Evolutionary conservation across 495 filamentous ascomycete genomes (phyloP), one percentile per base, ranked within the genome.

Genomic region (Opeltia flavorubescens): DNA sequence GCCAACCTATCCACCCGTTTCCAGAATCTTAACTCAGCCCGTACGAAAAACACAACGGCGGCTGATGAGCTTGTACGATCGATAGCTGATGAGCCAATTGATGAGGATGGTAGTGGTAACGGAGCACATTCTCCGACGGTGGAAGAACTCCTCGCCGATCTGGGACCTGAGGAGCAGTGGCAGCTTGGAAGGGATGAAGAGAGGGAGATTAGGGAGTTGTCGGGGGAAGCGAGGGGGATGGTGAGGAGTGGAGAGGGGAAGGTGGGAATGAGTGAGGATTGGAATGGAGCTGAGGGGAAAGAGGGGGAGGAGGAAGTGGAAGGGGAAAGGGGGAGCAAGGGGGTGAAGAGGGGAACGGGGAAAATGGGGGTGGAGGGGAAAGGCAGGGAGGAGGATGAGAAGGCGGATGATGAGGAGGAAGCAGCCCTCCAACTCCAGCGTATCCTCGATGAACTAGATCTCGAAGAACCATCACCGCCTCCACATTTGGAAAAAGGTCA

Each of bases 101-200:
- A 12, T 13, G 25, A 36, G 8, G 48, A 51, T 15, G 18, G 46
- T 6, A 54, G 60, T 43, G 49, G 59, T 28, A 47, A 57, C 11
- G 48, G 51, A 31, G 49, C 51, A 2, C 38, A 51, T 13, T 57
- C 54, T 15, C 52, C 55, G 2, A 61, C 54, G 6, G 43, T 66
- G 2, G 63, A 66, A 38, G 63, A 66, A 38, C 54, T 66, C 1
- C 53, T 66, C 5, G 59, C 61, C 23, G 61, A 64, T 13, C 44
- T 66, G 20, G 61, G 55, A 2, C 51, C 55, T 13, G 61, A 63
- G 30, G 62, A 63, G 23, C 55, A 65, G 38, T 63, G 51, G 51
- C 48, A 21, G 1, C 21, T 62, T 9, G 52, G 59, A n/a, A 47
- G 50, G 11, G 51, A 57, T 28, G 63, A 66, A 25, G 46, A 54